Evolutionary conservation across 768 basidiomycete species (phyloP).

Genomic region (Hygrophorus russula): DNA sequence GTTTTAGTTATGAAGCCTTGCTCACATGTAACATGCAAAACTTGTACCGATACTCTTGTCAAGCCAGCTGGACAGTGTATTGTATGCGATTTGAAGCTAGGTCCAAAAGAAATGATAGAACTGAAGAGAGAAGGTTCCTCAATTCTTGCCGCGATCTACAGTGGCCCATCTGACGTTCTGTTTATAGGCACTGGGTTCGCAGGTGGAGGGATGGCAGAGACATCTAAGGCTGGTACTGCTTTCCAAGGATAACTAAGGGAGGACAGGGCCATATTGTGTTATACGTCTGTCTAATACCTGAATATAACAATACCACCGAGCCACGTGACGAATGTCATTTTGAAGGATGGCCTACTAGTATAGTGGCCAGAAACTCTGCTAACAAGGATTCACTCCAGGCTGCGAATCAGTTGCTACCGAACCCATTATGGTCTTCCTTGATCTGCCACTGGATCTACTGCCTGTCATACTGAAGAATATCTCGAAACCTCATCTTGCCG

Average conservation of each 20-base stretch:
- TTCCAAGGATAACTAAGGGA: constrained; percentile 70
- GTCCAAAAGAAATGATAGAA: constrained; percentile 68
- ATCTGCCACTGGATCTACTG: constrained; percentile 59
- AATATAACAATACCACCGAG: too few species aligned
- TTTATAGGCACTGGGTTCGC: constrained; percentile 81
- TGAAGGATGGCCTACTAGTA: too few species aligned
- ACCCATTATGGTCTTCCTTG: constrained; percentile 32
- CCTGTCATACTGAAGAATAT: constrained; percentile 43
- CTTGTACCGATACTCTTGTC: constrained; percentile 82
- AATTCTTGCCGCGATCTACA: background rate
- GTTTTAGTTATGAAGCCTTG: constrained; percentile 70
- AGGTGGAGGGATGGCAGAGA: constrained; percentile 90
- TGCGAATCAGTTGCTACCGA: constrained; percentile 27
- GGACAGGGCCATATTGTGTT: too few species aligned
- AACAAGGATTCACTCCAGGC: too few species aligned
- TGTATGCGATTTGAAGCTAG: constrained; percentile 63
- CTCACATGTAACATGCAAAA: constrained; percentile 86
- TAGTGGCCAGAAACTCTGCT: too few species aligned
- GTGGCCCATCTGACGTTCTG: background rate
- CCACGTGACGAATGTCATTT: too few species aligned
- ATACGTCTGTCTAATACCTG: too few species aligned
- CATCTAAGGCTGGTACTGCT: constrained; percentile 64
- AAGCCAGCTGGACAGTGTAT: constrained; percentile 73
- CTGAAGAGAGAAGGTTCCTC: constrained; percentile 74
- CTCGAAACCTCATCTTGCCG: constrained; percentile 38